Percentiles rank a stretch among this genome's conserved stretches.
phyloP scores from a whole-genome alignment of 306 rosid species.

The Rubus parviflorus region DNA sequence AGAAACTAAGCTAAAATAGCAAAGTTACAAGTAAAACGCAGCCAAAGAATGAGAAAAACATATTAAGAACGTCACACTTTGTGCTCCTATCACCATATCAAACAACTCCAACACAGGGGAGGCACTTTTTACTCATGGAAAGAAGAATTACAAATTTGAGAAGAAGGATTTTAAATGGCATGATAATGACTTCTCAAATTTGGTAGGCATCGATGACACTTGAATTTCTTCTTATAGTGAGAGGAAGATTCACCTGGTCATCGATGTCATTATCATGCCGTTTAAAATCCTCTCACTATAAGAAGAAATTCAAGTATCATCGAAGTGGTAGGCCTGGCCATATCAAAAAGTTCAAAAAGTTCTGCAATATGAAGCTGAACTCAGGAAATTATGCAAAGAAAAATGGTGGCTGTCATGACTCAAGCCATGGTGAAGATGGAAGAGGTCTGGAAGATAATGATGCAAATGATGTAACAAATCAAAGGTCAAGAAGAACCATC shows the following conservation, averaged over 20 bases:
- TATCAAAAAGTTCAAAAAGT: not conserved
- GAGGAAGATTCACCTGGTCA: no score
- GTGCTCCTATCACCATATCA: no score
- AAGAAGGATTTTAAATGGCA: not conserved
- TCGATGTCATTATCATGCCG: no score
- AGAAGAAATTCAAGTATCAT: not conserved
- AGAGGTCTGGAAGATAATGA: not conserved
- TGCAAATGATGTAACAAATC: not conserved
- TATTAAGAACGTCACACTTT: no score
- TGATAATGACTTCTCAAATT: no score
- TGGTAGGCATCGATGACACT: not conserved
- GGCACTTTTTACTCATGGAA: not conserved
- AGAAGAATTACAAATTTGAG: not conserved
- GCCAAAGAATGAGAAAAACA: no score
- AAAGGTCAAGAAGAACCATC: not conserved
- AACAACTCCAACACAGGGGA: not conserved
- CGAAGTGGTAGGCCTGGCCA: not conserved
- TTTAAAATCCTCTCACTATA: no score
- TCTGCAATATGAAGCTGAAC: not conserved
- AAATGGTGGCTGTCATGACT: not conserved
- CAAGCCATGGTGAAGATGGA: not conserved
- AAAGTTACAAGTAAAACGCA: no score
- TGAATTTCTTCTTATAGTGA: not conserved
- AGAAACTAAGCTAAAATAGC: no score
- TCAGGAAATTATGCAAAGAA: not conserved